Evolutionary conservation across 2,329 filamentous ascomycete species (phyloP), one percentile per base, ranked within the genome.

Genomic region (Paraphaeosphaeria sporulosa): DNA sequence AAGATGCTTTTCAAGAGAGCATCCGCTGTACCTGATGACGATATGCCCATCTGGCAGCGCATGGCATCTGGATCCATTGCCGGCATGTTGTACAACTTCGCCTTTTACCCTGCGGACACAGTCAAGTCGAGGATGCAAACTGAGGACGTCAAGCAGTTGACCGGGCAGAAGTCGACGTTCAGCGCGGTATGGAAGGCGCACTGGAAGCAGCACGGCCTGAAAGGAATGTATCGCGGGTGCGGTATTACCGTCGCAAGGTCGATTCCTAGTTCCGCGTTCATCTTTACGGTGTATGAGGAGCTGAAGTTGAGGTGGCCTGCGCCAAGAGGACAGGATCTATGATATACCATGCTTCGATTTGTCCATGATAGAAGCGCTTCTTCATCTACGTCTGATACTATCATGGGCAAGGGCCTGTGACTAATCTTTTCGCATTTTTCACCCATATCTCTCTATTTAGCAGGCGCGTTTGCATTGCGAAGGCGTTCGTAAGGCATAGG

Each of bases 111-210:
- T 0, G 95, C 95, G 52, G 95, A 99, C 76, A 99, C 95, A 0
- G 90, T 99, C 82, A 99, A 99, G 81, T 96, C 92, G 19, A 89
- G 94, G 50, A 97, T 99, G 89, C 95, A 99, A 80, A 99, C 95
- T 0, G 86, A 90, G 55, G 90, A 93, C 5, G 82, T 92, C 46
- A 86, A 85, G 34, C 81, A 79, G 13, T 68, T 83, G 9, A 79
- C 82, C 23, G 82, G 81, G 2, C 79, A 81, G 57, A 85, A 85
- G 55, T 86, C 85, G 44, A 89, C 88, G 0, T 98, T 99, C 72
- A 86, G 84, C 80, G 82, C 85, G 40, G 93, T 96, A 61, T 88
- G 89, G 0, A 84, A 80, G 59, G 84, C 87, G 17, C 79, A 98
- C n/a, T 99, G 93, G 90, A 85, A 84, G 62, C 87, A 93, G 70